Base-by-base conservation (phyloP, 2,329 filamentous ascomycete species). In the Magnaporthales sp. region DNA sequence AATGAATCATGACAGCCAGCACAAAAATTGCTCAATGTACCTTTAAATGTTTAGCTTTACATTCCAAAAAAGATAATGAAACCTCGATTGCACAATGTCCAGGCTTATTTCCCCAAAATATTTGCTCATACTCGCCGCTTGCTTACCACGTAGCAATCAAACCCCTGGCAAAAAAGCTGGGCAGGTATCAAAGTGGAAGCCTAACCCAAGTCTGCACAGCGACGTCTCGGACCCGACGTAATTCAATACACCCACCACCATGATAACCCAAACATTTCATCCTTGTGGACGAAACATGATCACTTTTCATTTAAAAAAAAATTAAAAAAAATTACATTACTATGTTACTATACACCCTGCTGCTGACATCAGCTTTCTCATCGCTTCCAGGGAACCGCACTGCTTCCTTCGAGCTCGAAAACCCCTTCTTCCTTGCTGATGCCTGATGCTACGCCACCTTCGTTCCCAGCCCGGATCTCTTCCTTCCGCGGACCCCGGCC, bases 371-470 rank as follows among this genome's bases (percentile, higher is more conserved):
- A 46, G 38, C 38, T 19, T 46, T 15, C 38, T 46, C 38, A 58
- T 26, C 54, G n/a, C 54, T n/a, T 10, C 22, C 54, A 24, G 5
- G 54, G 4, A n/a, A 13, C n/a, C 11, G 54, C 54, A 58, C 54
- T 58, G 54, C 46, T 65, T 46, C 46, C 63, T 11, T 65, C 63
- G 15, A 58, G 46, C 46, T 65, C 46, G 58, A 65, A 65, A 22
- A 32, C 46, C 24, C 38, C 10, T 26, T 29, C 32, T 19, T 29
- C 46, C 22, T 46, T 24, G 63, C 63, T 26, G 54, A 13, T 58
- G n/a, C 54, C 22, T 58, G n/a, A n/a, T 24, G n/a, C 54, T 22
- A 26, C 56, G 13, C 56, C 56, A 61, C 26, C 22, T 1, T 61
- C 10, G 3, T 15, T 6, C 26, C 24, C 62, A 31, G 27, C 11